These are phyloP conservation scores for Entomortierella beljakovae DNA, from an alignment of 192 early-diverging fungal genomes.

Conservation along the genomic window DNA sequence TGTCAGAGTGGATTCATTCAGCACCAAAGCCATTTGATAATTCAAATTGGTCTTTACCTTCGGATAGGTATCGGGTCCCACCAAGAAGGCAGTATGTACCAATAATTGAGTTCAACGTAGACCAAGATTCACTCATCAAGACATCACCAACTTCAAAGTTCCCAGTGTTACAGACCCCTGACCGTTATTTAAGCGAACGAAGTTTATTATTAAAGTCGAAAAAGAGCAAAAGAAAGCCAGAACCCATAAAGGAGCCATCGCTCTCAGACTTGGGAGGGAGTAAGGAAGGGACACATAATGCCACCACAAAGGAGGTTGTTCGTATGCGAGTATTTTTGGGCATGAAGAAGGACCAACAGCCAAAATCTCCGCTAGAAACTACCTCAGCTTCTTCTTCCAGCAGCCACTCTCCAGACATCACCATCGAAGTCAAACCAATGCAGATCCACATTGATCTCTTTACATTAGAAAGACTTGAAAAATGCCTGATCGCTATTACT, in stretches of 20 bases:
- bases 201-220: conserved; percentile 16
- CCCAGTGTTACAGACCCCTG: conserved; percentile 20
- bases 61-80: conserved; percentile 30
- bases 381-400: background rate
- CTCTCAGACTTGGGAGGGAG: background rate
- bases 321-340: conserved; percentile 30
- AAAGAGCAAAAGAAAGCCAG: conserved; percentile 17
- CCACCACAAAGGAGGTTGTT: conserved; percentile 29
- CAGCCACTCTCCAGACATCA: conserved; percentile 47
- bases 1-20: conserved; percentile 44
- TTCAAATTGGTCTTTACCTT: background rate
- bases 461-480: conserved; percentile 59
- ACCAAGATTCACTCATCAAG: conserved; percentile 23
- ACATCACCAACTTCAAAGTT: conserved; percentile 27
- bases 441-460: conserved; percentile 60
- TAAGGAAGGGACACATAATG: background rate
- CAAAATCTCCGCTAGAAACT: conserved; percentile 3
- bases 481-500: conserved; percentile 50
- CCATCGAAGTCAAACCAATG: conserved; percentile 60
- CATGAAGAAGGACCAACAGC: conserved; percentile 23
- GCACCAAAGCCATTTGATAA: conserved; percentile 15
- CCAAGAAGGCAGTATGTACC: conserved; percentile 39
- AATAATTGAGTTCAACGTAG: conserved; percentile 38
- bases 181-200: conserved; percentile 42
- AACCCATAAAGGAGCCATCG: background rate